Evolutionary conservation across 2,329 filamentous ascomycete species (phyloP), one percentile per base, ranked within the genome.

Genomic region (Rosellinia necatrix): DNA sequence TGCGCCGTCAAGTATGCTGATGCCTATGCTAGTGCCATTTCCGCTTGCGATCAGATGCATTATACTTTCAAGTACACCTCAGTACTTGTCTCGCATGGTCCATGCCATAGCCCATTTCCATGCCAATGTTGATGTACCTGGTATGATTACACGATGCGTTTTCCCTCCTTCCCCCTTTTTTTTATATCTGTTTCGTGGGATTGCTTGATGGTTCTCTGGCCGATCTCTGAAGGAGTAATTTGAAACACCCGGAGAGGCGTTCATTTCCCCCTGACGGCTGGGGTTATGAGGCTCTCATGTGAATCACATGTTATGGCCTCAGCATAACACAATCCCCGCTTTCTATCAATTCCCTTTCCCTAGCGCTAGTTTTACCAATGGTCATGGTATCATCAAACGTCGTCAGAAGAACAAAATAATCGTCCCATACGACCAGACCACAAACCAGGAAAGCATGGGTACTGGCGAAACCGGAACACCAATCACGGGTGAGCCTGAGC

Each of bases 341-440:
- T 37, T 37, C 17, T 17, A 10, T 24, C 25, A 29, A 38, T 6
- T 25, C 32, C 50, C 43, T 53, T 47, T 30, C 32, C 35, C 46
- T 29, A 22, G 17, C 22, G 52, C 21, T 52, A n/a, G 2, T 56
- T 53, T 27, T 40, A 46, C 21, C 22, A 34, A 17, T 60, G 29
- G 35, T 60, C 58, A 27, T 60, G 22, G 49, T 29, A 43, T 60
- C 58, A 29, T 60, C 50, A 58, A 38, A 42, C 50, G 41, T 60
- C 48, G 38, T 49, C 21, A 35, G 22, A 46, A n/a, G 37, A 21
- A 25, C 47, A 46, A 35, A 22, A 41, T 22, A 15, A 37, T 6
- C 19, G 29, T 35, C 29, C 38, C 13, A 15, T 40, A 15, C 13
- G 3, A 40, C 22, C 13, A 10, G 34, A 13, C 40, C 27, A 21